Conservation (phyloP, 805 yeast species). For the Kuraishia hungarica region DNA sequence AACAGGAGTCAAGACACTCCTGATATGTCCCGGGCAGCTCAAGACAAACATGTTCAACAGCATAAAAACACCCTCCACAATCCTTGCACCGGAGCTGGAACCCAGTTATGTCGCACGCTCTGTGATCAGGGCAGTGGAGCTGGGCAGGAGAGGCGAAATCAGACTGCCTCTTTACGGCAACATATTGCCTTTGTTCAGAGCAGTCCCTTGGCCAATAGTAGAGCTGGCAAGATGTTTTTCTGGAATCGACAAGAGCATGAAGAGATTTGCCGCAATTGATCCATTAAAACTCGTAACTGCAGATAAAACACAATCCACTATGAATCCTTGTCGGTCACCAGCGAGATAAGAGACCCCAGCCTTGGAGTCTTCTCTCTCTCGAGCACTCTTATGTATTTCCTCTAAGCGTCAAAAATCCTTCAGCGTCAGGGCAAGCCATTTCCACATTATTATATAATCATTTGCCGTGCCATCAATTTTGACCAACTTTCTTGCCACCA, state of each 20-base stretch:
- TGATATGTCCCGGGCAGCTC: slow-evolving; percentile 85
- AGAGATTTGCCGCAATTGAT: slow-evolving; percentile 15
- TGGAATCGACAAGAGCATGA: slow-evolving; percentile 54
- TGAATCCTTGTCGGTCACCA: neutral
- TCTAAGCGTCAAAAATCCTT: neutral
- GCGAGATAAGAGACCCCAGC: neutral
- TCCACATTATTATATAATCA: neutral
- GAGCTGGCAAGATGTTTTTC: slow-evolving; percentile 46
- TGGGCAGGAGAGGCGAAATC: slow-evolving; percentile 62
- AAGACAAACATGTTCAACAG: slow-evolving; percentile 66
- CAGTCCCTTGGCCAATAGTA: slow-evolving; percentile 63
- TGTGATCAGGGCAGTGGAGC: slow-evolving; percentile 45
- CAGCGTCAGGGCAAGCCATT: neutral
- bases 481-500: neutral
- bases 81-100: slow-evolving; percentile 78
- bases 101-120: slow-evolving; percentile 56
- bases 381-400: neutral
- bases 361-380: neutral
- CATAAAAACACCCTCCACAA: slow-evolving; percentile 62
- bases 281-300: neutral
- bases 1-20: slow-evolving; percentile 57
- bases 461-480: neutral
- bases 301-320: neutral
- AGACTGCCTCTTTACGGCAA: slow-evolving; percentile 72
- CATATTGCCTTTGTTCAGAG: slow-evolving; percentile 61